Conservation (phyloP, 2,329 filamentous ascomycete species). For the Blumeria graminis region DNA sequence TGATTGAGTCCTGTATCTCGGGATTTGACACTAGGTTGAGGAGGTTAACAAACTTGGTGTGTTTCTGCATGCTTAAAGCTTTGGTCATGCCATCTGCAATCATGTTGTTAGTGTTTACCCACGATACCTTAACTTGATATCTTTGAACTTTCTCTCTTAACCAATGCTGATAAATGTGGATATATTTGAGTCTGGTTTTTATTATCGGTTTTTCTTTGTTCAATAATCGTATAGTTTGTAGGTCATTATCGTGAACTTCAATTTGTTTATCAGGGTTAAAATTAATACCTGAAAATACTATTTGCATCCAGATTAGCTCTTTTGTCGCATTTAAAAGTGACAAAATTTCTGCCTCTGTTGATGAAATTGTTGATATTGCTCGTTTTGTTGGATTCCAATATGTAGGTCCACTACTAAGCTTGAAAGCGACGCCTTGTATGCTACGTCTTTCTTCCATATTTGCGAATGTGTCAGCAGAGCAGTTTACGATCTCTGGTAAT, state of each 20-base stretch:
- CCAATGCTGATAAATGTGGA: not conserved
- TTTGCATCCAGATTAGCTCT: not conserved
- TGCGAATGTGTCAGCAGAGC: not conserved
- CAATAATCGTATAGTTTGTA: not conserved
- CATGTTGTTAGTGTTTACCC: not conserved
- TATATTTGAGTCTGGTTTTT: not conserved
- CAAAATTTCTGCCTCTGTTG: constrained; percentile 1
- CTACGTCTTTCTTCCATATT: not conserved
- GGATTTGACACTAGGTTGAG: not conserved
- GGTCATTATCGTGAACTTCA: not conserved
- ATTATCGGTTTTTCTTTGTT: not conserved
- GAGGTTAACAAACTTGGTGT: not conserved
- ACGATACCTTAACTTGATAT: not conserved
- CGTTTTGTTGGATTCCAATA: not conserved
- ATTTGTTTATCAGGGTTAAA: not conserved
- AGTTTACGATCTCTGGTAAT: not conserved
- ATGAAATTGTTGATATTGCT: not conserved
- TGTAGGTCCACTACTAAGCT: not conserved
- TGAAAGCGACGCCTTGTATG: not conserved
- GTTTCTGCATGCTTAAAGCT: not conserved
- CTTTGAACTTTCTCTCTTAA: not conserved
- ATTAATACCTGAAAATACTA: not conserved
- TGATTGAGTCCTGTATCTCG: not conserved
- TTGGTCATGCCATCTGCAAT: not conserved
- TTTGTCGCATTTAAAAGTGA: not conserved